phyloP scores from a whole-genome alignment of 2,329 filamentous ascomycete genomes.

The Lojkania enalia region DNA sequence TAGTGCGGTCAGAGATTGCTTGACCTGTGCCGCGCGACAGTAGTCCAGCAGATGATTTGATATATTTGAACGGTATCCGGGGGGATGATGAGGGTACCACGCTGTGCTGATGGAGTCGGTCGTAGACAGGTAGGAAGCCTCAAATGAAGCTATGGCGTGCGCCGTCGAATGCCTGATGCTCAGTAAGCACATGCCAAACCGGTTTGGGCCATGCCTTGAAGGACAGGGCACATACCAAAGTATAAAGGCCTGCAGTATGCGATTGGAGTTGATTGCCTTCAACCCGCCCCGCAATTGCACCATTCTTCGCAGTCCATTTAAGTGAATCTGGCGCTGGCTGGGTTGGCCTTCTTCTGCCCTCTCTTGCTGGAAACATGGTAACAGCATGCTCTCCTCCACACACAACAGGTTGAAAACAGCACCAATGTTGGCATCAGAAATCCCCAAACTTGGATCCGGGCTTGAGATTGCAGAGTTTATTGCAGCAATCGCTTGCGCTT shows the following conservation, averaged over 20 bases:
- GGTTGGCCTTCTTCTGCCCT: slow-evolving; percentile 29
- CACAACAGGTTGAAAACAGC: slow-evolving; percentile 45
- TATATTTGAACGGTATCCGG: slow-evolving; percentile 31
- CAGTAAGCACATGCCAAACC: slow-evolving; percentile 42
- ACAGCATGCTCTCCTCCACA: slow-evolving; percentile 38
- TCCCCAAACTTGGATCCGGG: slow-evolving; percentile 26
- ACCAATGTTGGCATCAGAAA: slow-evolving; percentile 44
- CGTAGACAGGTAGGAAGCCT: slow-evolving; percentile 36
- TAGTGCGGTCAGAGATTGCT: slow-evolving; percentile 30
- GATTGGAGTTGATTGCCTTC: slow-evolving; percentile 37
- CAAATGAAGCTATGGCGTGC: slow-evolving; percentile 42
- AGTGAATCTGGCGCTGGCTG: slow-evolving; percentile 38
- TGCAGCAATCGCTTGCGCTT: slow-evolving; percentile 37
- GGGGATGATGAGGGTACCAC: slow-evolving; percentile 33
- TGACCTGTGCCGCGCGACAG: slow-evolving; percentile 34
- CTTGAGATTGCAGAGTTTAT: slow-evolving; percentile 38
- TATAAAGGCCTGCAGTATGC: slow-evolving; percentile 46
- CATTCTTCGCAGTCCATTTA: slow-evolving; percentile 40
- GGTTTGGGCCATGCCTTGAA: slow-evolving; percentile 18
- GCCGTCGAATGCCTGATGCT: slow-evolving; percentile 46
- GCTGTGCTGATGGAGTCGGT: slow-evolving; percentile 33
- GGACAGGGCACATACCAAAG: slow-evolving; percentile 39
- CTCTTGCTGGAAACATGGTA: slow-evolving; percentile 26
- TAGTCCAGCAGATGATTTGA: slow-evolving; percentile 35
- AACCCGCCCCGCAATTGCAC: slow-evolving; percentile 41